Percentiles rank a stretch among this genome's conserved stretches.
Evolutionary conservation across 2,329 filamentous ascomycete species (phyloP).

Genomic region (Cladosporium colombiae): DNA sequence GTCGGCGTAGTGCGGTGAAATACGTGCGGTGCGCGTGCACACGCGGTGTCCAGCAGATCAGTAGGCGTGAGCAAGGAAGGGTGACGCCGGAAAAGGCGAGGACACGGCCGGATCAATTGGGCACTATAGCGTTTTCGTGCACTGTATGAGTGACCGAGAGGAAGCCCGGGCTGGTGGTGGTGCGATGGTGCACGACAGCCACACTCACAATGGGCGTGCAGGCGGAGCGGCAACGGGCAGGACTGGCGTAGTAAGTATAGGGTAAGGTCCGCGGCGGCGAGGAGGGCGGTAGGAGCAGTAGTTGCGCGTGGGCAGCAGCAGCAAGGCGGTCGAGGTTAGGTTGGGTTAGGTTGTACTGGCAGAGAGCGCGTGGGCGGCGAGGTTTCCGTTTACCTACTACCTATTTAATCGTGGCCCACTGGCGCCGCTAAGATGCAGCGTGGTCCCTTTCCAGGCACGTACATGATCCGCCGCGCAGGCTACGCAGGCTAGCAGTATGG

Average conservation of each 20-base stretch:
- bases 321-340: not conserved
- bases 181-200: constrained; percentile 18
- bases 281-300: not conserved
- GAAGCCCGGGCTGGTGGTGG: constrained; percentile 14
- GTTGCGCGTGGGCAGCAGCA: not conserved
- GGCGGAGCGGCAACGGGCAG: not conserved
- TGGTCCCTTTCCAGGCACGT: constrained; percentile 19
- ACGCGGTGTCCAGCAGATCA: constrained; percentile 10
- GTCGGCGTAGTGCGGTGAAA: constrained; percentile 7
- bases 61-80: not conserved
- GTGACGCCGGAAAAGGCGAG: not conserved
- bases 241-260: not conserved
- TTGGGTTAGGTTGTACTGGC: not conserved
- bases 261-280: not conserved
- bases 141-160: constrained; percentile 7
- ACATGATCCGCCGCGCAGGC: constrained; percentile 19
- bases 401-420: constrained; percentile 20
- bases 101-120: not conserved
- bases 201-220: constrained; percentile 10
- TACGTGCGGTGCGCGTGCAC: constrained; percentile 8
- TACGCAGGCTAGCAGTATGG: constrained; percentile 12
- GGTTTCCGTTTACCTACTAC: constrained; percentile 1
- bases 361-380: constrained; percentile 3
- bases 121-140: constrained; percentile 14
- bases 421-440: constrained; percentile 19